Evolutionary conservation across 495 filamentous ascomycete genomes (phyloP), one percentile per base, ranked within the genome.

Genomic region (Penicillium egyptiacum): DNA sequence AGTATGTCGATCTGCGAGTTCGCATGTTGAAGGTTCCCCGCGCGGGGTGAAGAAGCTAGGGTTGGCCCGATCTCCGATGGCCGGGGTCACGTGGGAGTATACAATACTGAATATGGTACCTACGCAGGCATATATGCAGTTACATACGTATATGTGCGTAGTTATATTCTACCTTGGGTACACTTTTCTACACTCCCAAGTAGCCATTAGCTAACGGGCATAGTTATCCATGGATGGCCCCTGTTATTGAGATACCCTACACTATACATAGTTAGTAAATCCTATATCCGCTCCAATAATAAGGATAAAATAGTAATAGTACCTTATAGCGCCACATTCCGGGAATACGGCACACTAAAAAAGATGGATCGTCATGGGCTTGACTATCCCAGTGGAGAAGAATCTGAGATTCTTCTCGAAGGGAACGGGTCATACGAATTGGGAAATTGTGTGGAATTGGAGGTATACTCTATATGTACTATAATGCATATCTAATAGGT

Each of bases 21-120:
- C 53, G 33, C 31, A 35, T 28, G 30, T 31, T 9, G 6, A 22
- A 47, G 40, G 45, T 61, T 55, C 57, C 30, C 65, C 65, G 59
- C 65, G 62, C 57, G 65, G 65, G 50, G 28, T 35, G 35, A 35
- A 23, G 47, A 50, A 30, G 26, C 37, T 52, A 37, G 50, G 50
- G 31, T 47, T 37, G 30, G 16, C 43, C 53, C 43, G 53, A 39
- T 9, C 31, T 50, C 48, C 48, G 48, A n/a, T 17, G 37, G 16
- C n/a, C 35, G 22, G 8, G 2, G n/a, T 41, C 49, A 51, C 49
- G 49, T 51, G 49, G 8, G 17, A 25, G 11, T 5, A 37, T 50
- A 35, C n/a, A 23, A 12, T 33, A n/a, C n/a, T n/a, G n/a, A n/a
- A n/a, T n/a, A n/a, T n/a, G n/a, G n/a, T n/a, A n/a, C n/a, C n/a